Evolutionary conservation across 2,329 filamentous ascomycete species (phyloP), one percentile per base, ranked within the genome.

Genomic region (Xylaria hypoxylon): DNA sequence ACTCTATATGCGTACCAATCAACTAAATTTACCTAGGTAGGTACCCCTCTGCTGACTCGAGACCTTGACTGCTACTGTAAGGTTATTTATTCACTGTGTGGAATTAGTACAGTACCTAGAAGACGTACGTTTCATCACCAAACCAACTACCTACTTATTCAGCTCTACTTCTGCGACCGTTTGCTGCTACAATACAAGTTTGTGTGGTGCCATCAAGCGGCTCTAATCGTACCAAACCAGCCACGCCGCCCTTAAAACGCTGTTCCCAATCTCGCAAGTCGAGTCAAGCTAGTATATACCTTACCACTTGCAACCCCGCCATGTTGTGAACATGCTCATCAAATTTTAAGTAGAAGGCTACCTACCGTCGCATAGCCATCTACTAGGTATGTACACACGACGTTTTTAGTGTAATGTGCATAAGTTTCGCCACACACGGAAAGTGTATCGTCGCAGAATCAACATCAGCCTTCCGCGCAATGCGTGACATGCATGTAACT

Each of bases 211-310:
- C 17, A 44, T 62, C 24, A 48, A 15, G 38, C 48, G 33, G 33
- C 44, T 57, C 31, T 35, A 2, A 19, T 45, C 5, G 8, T 17
- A 13, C 40, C 8, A 48, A 55, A 40, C 40, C 13, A 52, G 47
- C 47, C 35, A 44, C 50, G 17, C 19, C n/a, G 22, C 44, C 8
- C 22, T 47, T 47, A 2, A 24, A 22, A 47, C 52, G 13, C 33
- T 26, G 33, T 55, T 55, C 33, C 51, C 40, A 26, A 61, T 52
- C n/a, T 24, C 53, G 26, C 38, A 44, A 40, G n/a, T 63, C 45
- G n/a, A 57, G n/a, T 48, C n/a, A 38, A 15, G 50, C 50, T 19
- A 22, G n/a, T 17, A 17, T 45, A 24, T n/a, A 47, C 7, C 3
- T 19, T 33, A 44, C 35, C 33, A 44, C 8, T 40, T 24, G 7